These are phyloP conservation scores for Meredithiella fracta DNA, from an alignment of 2,329 filamentous ascomycete species.

Conservation along the genomic window DNA sequence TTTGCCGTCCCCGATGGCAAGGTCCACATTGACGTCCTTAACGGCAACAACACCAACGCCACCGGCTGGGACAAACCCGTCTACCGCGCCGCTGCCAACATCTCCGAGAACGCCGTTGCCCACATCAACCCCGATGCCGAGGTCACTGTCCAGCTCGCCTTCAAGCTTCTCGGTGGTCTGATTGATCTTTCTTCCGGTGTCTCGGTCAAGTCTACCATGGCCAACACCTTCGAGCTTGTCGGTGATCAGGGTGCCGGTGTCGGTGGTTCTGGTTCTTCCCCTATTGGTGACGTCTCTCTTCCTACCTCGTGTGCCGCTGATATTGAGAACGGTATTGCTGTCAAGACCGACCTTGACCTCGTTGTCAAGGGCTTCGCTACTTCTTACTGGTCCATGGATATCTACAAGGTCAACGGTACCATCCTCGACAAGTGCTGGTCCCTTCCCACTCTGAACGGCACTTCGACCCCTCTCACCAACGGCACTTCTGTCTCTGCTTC, in stretches of 20 bases:
- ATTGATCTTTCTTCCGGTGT: slow-evolving; percentile 25
- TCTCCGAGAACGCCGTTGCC: slow-evolving; percentile 21
- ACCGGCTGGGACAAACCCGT: slow-evolving; percentile 23
- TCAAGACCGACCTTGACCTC: slow-evolving; percentile 3
- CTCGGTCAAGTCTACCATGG: slow-evolving; percentile 23
- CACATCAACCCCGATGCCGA: slow-evolving; percentile 21
- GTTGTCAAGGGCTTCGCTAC: slow-evolving; percentile 4
- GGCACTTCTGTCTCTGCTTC: neutral
- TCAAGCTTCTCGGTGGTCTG: slow-evolving; percentile 23
- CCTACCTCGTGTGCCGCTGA: neutral
- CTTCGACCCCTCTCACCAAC: neutral
- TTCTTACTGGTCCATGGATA: neutral
- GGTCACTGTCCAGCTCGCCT: slow-evolving; percentile 24
- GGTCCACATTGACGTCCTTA: slow-evolving; percentile 25
- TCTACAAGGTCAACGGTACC: neutral
- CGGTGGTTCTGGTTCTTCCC: neutral
- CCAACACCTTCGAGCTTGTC: slow-evolving; percentile 21
- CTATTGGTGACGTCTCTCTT: neutral
- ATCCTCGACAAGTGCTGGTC: slow-evolving; percentile 7
- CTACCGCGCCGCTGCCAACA: slow-evolving; percentile 22
- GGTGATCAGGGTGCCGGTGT: neutral
- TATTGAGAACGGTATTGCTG: slow-evolving; percentile 7
- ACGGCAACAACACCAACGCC: slow-evolving; percentile 18
- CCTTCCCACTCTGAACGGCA: neutral
- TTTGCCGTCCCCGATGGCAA: slow-evolving; percentile 22